These are phyloP conservation scores for Aspergillus tubingensis DNA, from an alignment of 2,329 filamentous ascomycete genomes.

Conservation along the genomic window DNA sequence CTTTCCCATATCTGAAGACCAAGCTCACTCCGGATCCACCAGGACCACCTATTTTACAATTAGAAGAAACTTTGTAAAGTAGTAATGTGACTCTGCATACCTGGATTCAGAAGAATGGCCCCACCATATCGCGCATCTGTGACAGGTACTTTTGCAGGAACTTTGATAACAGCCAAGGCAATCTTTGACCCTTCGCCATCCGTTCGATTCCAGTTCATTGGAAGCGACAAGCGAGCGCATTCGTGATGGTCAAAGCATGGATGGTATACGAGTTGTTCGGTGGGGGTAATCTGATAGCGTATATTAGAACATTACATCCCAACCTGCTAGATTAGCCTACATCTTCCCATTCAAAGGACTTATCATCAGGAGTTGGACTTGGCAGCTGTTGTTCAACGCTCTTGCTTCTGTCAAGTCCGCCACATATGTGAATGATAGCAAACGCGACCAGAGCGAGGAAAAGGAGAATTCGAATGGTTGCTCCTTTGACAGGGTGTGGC, in stretches of 20 bases:
- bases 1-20: neutral
- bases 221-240: constrained; percentile 6
- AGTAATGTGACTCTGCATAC: neutral
- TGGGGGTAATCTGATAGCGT: neutral
- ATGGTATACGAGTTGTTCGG: constrained; percentile 2
- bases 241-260: constrained; percentile 1
- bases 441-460: neutral
- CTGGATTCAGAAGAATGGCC: neutral
- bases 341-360: neutral
- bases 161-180: constrained; percentile 8
- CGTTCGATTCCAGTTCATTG: constrained; percentile 10
- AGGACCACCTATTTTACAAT: constrained; percentile 1
- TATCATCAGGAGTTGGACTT: neutral
- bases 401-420: neutral
- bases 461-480: neutral
- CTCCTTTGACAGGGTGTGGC: neutral
- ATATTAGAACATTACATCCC: neutral
- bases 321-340: neutral
- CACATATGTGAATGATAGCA: neutral
- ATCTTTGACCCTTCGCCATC: neutral
- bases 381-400: neutral
- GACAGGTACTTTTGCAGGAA: constrained; percentile 10
- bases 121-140: constrained; percentile 3
- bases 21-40: constrained; percentile 5
- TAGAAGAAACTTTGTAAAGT: neutral